phyloP scores from a whole-genome alignment of 495 filamentous ascomycete genomes.

The Patellaria atrata region DNA sequence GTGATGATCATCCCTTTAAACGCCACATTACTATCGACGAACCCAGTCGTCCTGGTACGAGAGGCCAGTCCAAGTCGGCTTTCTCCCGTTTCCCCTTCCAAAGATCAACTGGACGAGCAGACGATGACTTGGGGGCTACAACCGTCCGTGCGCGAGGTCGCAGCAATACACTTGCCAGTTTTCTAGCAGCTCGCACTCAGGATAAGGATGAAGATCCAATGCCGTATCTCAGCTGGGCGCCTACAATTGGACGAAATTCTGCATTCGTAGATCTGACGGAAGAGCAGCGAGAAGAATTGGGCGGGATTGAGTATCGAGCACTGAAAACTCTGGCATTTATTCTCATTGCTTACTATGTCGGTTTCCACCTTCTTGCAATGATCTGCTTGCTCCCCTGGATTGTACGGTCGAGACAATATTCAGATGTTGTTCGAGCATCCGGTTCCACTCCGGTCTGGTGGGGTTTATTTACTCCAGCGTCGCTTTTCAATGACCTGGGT shows the following conservation, averaged over 20 bases:
- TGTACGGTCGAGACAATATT: conserved; percentile 42
- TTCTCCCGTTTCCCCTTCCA: neutral
- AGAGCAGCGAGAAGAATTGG: conserved; percentile 82
- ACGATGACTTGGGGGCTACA: neutral
- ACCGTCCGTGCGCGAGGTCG: conserved; percentile 11
- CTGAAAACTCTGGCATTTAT: conserved; percentile 72
- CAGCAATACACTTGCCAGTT: conserved; percentile 26
- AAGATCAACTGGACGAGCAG: neutral
- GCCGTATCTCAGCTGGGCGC: conserved; percentile 88
- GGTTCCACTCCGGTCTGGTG: conserved; percentile 68
- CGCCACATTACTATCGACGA: conserved; percentile 36
- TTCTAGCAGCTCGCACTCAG: conserved; percentile 28
- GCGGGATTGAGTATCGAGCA: conserved; percentile 86
- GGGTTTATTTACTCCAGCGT: conserved; percentile 74
- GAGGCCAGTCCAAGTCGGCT: neutral
- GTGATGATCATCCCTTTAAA: conserved; percentile 25
- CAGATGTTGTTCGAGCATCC: conserved; percentile 40
- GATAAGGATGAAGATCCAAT: conserved; percentile 37
- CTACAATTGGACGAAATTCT: conserved; percentile 83
- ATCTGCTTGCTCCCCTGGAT: conserved; percentile 71
- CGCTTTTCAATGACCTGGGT: conserved; percentile 72
- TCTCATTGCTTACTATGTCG: conserved; percentile 59
- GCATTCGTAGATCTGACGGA: conserved; percentile 77
- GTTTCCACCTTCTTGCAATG: conserved; percentile 61
- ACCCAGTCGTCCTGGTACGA: conserved; percentile 21